Base-by-base conservation (phyloP, 169 alveolate species). In the Eimeria acervulina region DNA sequence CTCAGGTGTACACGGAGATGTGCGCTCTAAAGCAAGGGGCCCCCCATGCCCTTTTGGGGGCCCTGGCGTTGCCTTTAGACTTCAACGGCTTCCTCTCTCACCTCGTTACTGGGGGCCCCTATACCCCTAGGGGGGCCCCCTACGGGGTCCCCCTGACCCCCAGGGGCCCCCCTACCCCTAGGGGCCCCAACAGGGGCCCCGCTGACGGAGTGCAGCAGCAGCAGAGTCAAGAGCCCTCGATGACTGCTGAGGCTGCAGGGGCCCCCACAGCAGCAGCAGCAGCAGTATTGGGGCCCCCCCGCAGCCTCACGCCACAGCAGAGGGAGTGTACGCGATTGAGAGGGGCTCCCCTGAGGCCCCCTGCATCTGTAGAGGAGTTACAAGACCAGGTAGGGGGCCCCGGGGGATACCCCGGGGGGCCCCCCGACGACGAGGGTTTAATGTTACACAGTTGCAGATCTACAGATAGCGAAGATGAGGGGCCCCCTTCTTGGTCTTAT, bases 231-330 rank as follows among this genome's bases (percentile, higher is more conserved):
- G 28, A 78, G n/a, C 88, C 63, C 33, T 28, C 38, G 23, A 6
- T 78, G 28, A 42, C 63, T 10, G 51, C 88, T 4, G 88, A 78
- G 61, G 63, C 66, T 36, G 88, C 88, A 40, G 88, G 88, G 88
- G 88, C 88, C 88, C 88, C 88, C 38, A 40, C 63, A 10, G 88
- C 88, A 13, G 88, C 88, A 13, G 88, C 88, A 40, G 88, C 88
- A 40, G 88, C 55, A 5, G 12, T 47, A 47, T 47, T 47, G 55
- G 55, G 12, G 55, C 19, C 55, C 55, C 55, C 55, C 63, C 55
- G 28, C 85, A 28, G 85, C 47, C 5, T 47, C 12, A 12, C 19
- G 5, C 5, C 55, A 47, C 5, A 12, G 55, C 12, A 5, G 55
- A 5, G 55, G 12, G 55, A 47, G 55, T 5, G 55, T 47, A 47